phyloP scores from a whole-genome alignment of 345 rosid genomes.

The Balakata baccata region DNA sequence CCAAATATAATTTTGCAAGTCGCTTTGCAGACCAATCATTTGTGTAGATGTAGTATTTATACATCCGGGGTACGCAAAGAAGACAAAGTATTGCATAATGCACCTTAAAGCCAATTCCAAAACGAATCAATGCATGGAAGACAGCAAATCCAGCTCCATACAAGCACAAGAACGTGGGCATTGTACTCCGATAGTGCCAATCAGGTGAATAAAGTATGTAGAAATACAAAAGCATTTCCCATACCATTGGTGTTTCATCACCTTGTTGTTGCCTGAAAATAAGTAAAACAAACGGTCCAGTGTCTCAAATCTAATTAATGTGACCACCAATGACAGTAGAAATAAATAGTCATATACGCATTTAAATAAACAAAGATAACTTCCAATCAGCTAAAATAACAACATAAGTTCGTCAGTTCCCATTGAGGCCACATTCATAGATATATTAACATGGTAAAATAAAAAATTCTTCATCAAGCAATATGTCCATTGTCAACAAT shows the following conservation, averaged over 20 bases:
- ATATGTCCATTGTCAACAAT: not conserved
- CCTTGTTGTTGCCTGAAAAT: slow-evolving; percentile 83
- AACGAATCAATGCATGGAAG: slow-evolving; percentile 61
- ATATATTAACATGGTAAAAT: not conserved
- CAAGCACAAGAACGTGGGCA: slow-evolving; percentile 91
- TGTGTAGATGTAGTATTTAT: slow-evolving; percentile 92
- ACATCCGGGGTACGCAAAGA: slow-evolving; percentile 85
- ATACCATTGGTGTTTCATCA: slow-evolving; percentile 98
- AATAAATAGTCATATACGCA: not conserved
- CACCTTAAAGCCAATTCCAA: slow-evolving; percentile 80
- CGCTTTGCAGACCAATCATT: slow-evolving; percentile 58
- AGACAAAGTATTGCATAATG: slow-evolving; percentile 74
- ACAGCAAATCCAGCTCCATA: slow-evolving; percentile 80
- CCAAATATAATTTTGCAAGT: slow-evolving; percentile 69
- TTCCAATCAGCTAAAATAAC: not conserved
- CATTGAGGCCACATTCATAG: not conserved
- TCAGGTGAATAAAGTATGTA: slow-evolving; percentile 96
- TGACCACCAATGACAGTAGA: not conserved
- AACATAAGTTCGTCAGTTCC: not conserved
- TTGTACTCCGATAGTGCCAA: slow-evolving; percentile 93
- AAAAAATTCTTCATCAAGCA: not conserved
- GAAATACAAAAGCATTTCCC: slow-evolving; percentile 95
- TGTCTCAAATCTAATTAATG: not conserved
- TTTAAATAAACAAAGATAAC: not conserved
- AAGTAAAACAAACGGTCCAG: not conserved